Base-by-base conservation (phyloP, 805 yeast genomes). In the Ogataea nakhonphanomensis region DNA sequence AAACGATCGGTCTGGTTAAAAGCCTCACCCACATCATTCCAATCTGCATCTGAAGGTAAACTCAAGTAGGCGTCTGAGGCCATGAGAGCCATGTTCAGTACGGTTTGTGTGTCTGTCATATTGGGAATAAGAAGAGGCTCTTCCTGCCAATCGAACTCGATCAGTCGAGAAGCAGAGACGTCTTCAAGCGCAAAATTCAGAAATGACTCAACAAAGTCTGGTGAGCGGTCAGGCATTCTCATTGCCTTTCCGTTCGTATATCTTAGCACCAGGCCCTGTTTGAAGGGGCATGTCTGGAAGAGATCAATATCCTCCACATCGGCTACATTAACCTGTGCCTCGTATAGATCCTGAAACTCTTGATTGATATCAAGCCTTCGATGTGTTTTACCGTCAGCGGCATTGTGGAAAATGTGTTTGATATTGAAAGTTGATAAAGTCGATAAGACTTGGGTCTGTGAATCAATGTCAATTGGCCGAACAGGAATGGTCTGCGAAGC, bases 31-130 rank as follows among this genome's bases (percentile, higher is more conserved):
- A 59, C 59, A 53, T 91, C 93, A 40, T 83, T 66, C 98, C 98
- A 93, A 57, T 87, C 95, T 33, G 89, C 90, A 17, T 79, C 75
- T 5, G 65, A 56, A 3, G 97, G 97, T 23, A 77, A 65, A 33
- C 75, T 73, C 3, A 88, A 95, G 57, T 91, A 93, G 2, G 98
- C 97, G 59, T 93, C 84, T 1, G 95, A 85, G 0, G 96, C 79
- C 78, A 91, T 84, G 38, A 80, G 62, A 0, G 97, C 98, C 30
- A 91, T 64, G 1, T 84, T 66, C 2, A 90, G 67, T 3, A 91
- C 59, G 0, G 96, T 86, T 28, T 78, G 78, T 38, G 74, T 74
- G 60, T 90, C 96, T 1, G 78, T 66, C 7, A 91, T 65, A 50
- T 93, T 77, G 0, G 99, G 99, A 1, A 84, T 73, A 1, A 67